Conservation (phyloP, 2,329 filamentous ascomycete genomes). For the Alternaria novae-zelandiae region DNA sequence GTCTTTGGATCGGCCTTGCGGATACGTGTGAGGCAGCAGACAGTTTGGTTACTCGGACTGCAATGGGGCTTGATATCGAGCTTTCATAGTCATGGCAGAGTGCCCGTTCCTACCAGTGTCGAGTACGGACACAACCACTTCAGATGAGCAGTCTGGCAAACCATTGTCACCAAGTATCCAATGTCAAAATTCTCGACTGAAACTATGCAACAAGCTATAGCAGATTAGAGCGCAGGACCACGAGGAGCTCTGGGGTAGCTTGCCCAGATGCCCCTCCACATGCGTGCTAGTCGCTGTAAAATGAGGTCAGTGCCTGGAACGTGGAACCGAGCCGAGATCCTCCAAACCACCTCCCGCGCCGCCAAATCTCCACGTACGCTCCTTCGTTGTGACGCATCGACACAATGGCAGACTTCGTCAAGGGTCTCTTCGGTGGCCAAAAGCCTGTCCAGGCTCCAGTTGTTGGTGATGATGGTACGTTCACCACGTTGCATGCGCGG, state of each 20-base stretch:
- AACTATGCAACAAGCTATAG: not conserved
- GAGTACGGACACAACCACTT: not conserved
- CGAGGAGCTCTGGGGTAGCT: not conserved
- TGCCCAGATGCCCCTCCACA: conserved; percentile 26
- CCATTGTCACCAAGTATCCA: not conserved
- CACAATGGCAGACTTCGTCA: conserved; percentile 62
- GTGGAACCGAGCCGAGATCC: conserved; percentile 24
- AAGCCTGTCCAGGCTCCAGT: conserved; percentile 64
- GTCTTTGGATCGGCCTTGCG: not conserved
- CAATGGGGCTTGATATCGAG: not conserved
- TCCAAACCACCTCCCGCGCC: conserved; percentile 20
- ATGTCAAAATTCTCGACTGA: not conserved
- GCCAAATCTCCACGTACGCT: conserved; percentile 26
- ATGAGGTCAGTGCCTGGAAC: conserved; percentile 34
- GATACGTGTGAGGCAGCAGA: not conserved
- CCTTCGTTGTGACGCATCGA: conserved; percentile 29
- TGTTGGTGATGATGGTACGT: conserved; percentile 69
- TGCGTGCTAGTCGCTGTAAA: conserved; percentile 34
- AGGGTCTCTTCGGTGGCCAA: conserved; percentile 72
- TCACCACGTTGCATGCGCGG: conserved; percentile 8
- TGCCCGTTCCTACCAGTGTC: not conserved
- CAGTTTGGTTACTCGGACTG: not conserved
- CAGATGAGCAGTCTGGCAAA: not conserved
- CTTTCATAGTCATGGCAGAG: not conserved
- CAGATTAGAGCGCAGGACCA: not conserved